Evolutionary conservation across 1,139 yeast genomes (phyloP).

Genomic region (Geotrichum cucujoidarum): DNA sequence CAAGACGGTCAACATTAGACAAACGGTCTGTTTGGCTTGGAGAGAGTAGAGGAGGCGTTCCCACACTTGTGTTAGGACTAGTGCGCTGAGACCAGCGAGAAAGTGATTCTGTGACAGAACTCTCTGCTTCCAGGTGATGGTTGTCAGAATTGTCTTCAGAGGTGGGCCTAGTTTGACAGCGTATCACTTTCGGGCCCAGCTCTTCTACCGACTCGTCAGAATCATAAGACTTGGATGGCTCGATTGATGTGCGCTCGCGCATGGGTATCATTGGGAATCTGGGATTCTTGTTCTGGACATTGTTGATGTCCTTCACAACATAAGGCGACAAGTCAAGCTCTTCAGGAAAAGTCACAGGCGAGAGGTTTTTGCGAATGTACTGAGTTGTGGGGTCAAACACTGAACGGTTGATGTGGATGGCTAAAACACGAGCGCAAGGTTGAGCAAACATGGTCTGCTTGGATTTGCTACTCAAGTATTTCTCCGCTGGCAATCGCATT

Average conservation of each 20-base stretch:
- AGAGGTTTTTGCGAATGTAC: conserved; percentile 74
- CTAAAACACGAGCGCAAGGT: conserved; percentile 72
- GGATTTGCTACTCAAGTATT: conserved; percentile 70
- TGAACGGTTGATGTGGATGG: conserved; percentile 84
- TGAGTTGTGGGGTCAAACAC: conserved; percentile 87
- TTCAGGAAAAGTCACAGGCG: conserved; percentile 75
- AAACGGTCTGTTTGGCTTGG: not conserved
- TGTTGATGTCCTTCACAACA: conserved; percentile 59
- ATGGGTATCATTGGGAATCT: conserved; percentile 52
- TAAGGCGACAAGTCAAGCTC: conserved; percentile 60
- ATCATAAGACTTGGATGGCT: conserved; percentile 15
- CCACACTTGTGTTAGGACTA: conserved; percentile 2
- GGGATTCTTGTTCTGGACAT: conserved; percentile 69
- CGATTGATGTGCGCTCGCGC: not conserved
- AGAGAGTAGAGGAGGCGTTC: not conserved
- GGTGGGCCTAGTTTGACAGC: conserved; percentile 1
- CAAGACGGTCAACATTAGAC: not conserved
- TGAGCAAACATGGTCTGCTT: conserved; percentile 75
- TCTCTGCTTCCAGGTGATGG: not conserved
- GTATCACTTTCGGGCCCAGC: conserved; percentile 22
- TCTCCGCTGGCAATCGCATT: conserved; percentile 70
- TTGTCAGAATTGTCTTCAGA: not conserved
- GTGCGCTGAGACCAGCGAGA: not conserved
- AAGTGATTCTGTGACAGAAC: not conserved
- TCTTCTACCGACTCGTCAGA: conserved; percentile 23